A percentile compares a stretch with the other conserved stretches of the same genome.
These are phyloP conservation scores for Umbelopsis sp. DNA, from an alignment of 192 early-diverging fungal genomes.

Conservation along the genomic window DNA sequence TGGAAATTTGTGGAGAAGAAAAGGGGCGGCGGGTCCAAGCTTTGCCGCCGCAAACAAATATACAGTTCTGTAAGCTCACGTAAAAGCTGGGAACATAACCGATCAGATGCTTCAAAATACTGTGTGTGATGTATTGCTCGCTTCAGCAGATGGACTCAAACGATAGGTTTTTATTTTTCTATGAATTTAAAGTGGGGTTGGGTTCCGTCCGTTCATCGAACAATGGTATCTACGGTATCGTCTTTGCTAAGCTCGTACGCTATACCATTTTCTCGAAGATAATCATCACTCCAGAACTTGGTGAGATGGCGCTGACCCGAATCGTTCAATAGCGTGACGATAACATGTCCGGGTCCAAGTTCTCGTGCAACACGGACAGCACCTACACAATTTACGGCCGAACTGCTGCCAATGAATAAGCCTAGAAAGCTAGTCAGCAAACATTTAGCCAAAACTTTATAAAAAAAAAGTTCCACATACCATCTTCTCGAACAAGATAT, in stretches of 20 bases:
- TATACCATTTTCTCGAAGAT: constrained; percentile 38
- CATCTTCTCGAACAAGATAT: constrained; percentile 80
- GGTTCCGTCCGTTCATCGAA: not conserved
- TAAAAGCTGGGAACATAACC: too few species aligned
- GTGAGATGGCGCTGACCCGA: constrained; percentile 90
- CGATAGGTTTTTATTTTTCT: not conserved
- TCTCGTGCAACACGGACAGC: constrained; percentile 75
- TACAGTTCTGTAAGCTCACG: too few species aligned
- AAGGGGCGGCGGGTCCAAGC: too few species aligned
- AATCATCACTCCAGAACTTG: constrained; percentile 88
- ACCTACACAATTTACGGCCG: constrained; percentile 92
- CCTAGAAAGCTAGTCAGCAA: constrained; percentile 40
- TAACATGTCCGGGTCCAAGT: constrained; percentile 86
- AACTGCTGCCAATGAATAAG: constrained; percentile 88
- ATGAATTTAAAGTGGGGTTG: too few species aligned
- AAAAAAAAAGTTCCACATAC: constrained; percentile 29
- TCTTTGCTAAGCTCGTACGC: constrained; percentile 22
- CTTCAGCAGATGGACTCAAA: not conserved
- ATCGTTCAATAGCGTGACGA: constrained; percentile 93
- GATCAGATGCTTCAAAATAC: too few species aligned
- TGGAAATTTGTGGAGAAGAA: too few species aligned
- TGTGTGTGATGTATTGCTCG: too few species aligned
- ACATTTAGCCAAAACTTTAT: not conserved
- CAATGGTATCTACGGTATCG: constrained; percentile 28
- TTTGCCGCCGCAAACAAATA: too few species aligned